Conservation (phyloP, 1,139 yeast genomes). For the Keqinozyma sinolaborantium region DNA sequence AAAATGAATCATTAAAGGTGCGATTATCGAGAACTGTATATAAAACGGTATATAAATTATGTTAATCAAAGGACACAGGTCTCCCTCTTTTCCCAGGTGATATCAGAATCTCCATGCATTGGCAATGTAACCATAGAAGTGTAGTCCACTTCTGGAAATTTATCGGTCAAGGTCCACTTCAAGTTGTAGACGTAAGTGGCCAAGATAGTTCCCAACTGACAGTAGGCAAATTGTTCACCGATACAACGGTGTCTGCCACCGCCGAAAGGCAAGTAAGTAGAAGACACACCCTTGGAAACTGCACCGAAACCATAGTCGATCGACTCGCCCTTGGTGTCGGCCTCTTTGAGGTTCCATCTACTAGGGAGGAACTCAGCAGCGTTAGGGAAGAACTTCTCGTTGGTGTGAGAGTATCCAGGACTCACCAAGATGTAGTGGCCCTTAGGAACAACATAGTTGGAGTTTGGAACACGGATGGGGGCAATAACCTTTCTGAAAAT, state of each 20-base stretch:
- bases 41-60: too few relatives aligned
- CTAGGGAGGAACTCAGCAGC: slow-evolving; percentile 73
- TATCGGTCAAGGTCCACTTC: slow-evolving; percentile 69
- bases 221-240: slow-evolving; percentile 97
- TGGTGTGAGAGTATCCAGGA: slow-evolving; percentile 87
- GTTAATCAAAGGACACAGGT: slow-evolving; percentile 19
- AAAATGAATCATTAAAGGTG: too few relatives aligned
- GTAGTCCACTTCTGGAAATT: slow-evolving; percentile 78
- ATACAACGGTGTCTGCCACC: slow-evolving; percentile 99
- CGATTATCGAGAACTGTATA: too few relatives aligned
- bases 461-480: slow-evolving; percentile 75
- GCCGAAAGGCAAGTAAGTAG: slow-evolving; percentile 96
- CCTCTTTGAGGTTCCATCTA: slow-evolving; percentile 70
- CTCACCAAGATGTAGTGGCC: slow-evolving; percentile 90
- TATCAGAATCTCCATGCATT: slow-evolving; percentile 63
- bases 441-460: slow-evolving; percentile 77
- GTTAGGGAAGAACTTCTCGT: slow-evolving; percentile 73
- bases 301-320: slow-evolving; percentile 96
- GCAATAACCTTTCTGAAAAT: slow-evolving; percentile 87
- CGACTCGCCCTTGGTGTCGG: slow-evolving; percentile 41
- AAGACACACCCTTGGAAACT: slow-evolving; percentile 89
- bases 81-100: slow-evolving; percentile 70
- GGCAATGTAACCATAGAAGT: slow-evolving; percentile 95
- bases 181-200: slow-evolving; percentile 72
- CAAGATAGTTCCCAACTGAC: slow-evolving; percentile 85